These are phyloP conservation scores for Sugiyamaella marilandica DNA, from an alignment of 805 yeast species.

Conservation along the genomic window DNA sequence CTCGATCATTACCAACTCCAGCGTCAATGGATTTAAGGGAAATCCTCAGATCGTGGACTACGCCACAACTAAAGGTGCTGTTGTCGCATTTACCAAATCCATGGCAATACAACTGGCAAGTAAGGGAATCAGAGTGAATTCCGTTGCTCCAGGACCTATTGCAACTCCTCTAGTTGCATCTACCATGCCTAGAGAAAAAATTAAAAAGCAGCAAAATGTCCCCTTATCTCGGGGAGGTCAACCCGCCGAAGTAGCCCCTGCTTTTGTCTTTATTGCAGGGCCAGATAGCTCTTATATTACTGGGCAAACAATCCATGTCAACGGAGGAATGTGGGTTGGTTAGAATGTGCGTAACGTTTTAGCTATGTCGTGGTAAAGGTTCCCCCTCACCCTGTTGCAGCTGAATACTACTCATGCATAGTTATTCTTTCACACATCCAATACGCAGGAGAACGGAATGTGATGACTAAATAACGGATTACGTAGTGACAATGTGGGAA, in stretches of 20 bases:
- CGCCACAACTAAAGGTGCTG: conserved; percentile 61
- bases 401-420: no score
- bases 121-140: conserved; percentile 51
- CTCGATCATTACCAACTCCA: neutral
- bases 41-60: conserved; percentile 32
- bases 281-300: neutral
- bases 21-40: neutral
- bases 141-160: conserved; percentile 58
- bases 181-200: neutral
- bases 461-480: no score
- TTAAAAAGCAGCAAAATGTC: neutral
- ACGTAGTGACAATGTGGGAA: no score
- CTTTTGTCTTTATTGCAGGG: neutral
- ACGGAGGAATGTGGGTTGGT: neutral
- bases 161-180: conserved; percentile 38
- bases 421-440: no score
- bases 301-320: neutral
- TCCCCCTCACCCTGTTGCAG: no score
- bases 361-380: no score
- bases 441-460: no score
- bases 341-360: no score
- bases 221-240: neutral
- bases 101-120: conserved; percentile 54
- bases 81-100: conserved; percentile 52
- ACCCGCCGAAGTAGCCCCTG: neutral